Percentiles rank a stretch among this genome's conserved stretches.
These are phyloP conservation scores for Kluyveromyces dobzhanskii DNA, from an alignment of 805 yeast genomes.

Conservation along the genomic window DNA sequence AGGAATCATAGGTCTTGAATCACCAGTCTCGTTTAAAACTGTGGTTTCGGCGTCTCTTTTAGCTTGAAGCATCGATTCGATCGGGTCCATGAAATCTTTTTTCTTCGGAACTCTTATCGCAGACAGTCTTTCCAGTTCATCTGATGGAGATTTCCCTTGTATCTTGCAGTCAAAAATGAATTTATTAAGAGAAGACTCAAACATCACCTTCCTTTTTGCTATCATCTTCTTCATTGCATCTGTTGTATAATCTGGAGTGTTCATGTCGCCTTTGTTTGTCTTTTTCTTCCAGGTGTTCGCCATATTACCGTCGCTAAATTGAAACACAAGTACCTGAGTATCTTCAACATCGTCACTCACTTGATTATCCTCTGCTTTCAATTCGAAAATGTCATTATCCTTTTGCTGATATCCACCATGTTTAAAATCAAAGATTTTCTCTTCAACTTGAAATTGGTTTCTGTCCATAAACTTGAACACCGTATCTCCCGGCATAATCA, in stretches of 20 bases:
- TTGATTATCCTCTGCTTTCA: slow-evolving; percentile 32
- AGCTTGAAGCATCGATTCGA: slow-evolving; percentile 43
- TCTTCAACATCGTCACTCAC: slow-evolving; percentile 26
- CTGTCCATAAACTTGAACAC: slow-evolving; percentile 72
- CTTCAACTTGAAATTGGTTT: slow-evolving; percentile 43
- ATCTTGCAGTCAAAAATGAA: slow-evolving; percentile 29
- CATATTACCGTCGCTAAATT: slow-evolving; percentile 62
- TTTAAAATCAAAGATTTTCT: slow-evolving; percentile 31
- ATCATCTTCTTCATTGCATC: slow-evolving; percentile 57
- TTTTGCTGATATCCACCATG: slow-evolving; percentile 48
- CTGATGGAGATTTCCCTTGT: slow-evolving; percentile 34
- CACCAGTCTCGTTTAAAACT: slow-evolving; percentile 19
- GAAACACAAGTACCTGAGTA: slow-evolving; percentile 59
- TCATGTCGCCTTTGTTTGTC: slow-evolving; percentile 36
- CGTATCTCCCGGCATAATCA: slow-evolving; percentile 59
- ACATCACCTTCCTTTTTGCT: slow-evolving; percentile 45
- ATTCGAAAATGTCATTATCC: slow-evolving; percentile 43
- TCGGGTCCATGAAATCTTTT: slow-evolving; percentile 49
- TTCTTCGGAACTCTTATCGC: slow-evolving; percentile 38
- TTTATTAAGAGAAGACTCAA: slow-evolving; percentile 32
- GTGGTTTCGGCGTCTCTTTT: slow-evolving; percentile 13
- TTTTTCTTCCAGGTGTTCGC: slow-evolving; percentile 40
- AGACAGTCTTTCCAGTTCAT: slow-evolving; percentile 32
- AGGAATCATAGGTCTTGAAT: slow-evolving; percentile 35
- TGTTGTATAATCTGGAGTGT: slow-evolving; percentile 42